Base-by-base conservation (phyloP, 495 filamentous ascomycete species). In the Neurospora sp. region DNA sequence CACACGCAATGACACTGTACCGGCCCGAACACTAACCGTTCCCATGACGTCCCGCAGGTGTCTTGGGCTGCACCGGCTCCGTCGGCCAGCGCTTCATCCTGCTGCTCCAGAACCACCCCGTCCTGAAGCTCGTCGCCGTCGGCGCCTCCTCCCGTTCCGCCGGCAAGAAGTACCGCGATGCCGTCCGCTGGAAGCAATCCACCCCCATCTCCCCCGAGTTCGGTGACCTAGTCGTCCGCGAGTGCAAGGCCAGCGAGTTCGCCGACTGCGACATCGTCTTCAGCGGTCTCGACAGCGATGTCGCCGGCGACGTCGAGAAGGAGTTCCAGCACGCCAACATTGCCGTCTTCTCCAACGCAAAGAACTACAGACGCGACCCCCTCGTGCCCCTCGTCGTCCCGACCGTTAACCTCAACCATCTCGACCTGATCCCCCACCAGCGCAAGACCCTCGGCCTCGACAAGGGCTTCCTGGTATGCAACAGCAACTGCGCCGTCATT, bases 401-500 rank as follows among this genome's bases (percentile, higher is more conserved):
- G 3, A 94, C 91, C 20, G 92, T 95, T 74, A 96, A 95, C 82
- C 87, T 92, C 14, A 80, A 85, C n/a, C 92, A 96, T 80, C 83
- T 96, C 76, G 86, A 89, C 78, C 81, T 94, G 71, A 93, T 96
- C 76, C 91, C 90, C 16, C 88, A 93, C 80, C 92, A 96, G 82
- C 86, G 90, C 59, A 85, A 86, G 77, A 83, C 89, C 6, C 87
- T 89, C 74, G 82, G 82, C n/a, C 83, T 93, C 46, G 82, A 90
- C 71, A 92, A 91, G 80, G 93, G 93, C 16, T 94, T 95, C 81
- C 80, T 96, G 70, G 91, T 95, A 53, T 95, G 92, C 85, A 96
- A 96, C 83, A 94, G 92, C 71, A 96, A 96, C 85, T 96, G 93
- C 82, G 92, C 92, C 27, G 94, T 95, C 71, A 95, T 95, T 77